phyloP scores from a whole-genome alignment of 306 rosid genomes.

The Glycine tomentella region DNA sequence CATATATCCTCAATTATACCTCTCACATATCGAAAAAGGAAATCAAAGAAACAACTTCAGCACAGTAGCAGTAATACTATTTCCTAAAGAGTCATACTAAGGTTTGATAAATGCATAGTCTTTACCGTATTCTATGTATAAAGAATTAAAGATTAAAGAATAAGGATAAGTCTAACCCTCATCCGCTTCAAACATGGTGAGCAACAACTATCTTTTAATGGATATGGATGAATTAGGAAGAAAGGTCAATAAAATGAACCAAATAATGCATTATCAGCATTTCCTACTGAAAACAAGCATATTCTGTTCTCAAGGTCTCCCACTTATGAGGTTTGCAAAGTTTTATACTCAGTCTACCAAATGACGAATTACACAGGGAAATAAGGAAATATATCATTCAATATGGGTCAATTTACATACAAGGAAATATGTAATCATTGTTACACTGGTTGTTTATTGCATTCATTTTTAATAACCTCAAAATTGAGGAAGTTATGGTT shows the following conservation, averaged over 20 bases:
- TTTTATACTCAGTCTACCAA: background rate
- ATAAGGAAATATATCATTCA: background rate
- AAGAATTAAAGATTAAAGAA: background rate
- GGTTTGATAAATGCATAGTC: conserved; percentile 7
- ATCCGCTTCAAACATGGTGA: conserved; percentile 3
- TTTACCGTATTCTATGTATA: background rate
- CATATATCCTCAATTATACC: conserved; percentile 4
- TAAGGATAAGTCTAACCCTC: background rate
- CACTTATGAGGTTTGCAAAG: background rate
- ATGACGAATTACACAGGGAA: background rate
- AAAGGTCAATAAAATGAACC: background rate
- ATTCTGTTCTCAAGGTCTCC: conserved; percentile 6
- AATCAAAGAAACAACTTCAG: conserved; percentile 23
- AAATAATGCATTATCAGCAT: background rate
- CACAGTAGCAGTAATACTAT: background rate
- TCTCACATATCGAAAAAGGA: conserved; percentile 14
- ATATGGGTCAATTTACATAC: background rate
- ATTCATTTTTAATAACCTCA: background rate
- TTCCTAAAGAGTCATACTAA: conserved; percentile 21
- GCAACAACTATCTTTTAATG: conserved; percentile 12
- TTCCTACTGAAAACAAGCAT: background rate
- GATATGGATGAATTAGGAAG: background rate
- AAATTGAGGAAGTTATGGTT: background rate
- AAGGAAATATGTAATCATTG: background rate
- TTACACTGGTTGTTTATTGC: conserved; percentile 1